Evolutionary conservation across 192 early-diverging fungal species (phyloP), one percentile per base, ranked within the genome.

Genomic region (Rhizophagus sp.): DNA sequence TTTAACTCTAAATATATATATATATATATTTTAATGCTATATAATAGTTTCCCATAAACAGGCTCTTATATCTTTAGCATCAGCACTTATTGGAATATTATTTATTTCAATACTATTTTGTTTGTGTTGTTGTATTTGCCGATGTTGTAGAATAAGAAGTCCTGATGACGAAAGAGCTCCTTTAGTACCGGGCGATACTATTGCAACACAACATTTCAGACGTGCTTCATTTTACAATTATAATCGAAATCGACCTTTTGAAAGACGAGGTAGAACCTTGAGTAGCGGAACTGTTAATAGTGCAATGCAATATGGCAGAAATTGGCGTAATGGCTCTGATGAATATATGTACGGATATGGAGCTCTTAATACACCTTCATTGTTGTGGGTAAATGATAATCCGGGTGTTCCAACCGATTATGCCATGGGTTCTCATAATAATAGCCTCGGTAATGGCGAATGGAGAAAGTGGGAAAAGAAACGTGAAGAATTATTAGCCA

Each of bases 271-370:
- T 27, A 47, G 78, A 30, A 79, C 78, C 6, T 17, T 79, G 36
- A 71, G 67, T 71, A 25, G 27, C 10, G 78, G 78, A 9, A 79
- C 78, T 6, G 68, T 69, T 13, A 79, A 71, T 52, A 61, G 49
- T 30, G 6, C 34, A 2, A 41, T 71, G 68, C 49, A 71, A 34
- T 71, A 71, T 36, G 69, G 78, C 5, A 39, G 78, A 62, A 79
- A 69, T 72, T 79, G 78, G 78, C 49, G 78, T 11, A 78, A 66
- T 25, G 62, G 61, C 25, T 19, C 15, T 36, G 78, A 79, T 62
- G 78, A 79, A n/a, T 79, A 79, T 79, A 62, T 79, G 78, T 79
- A 72, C 25, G 75, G 75, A 19, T 77, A 77, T 66, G 75, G 63
- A 24, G 75, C 63, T 17, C 75, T 39, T 39, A 41, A 63, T 27